Evolutionary conservation across 345 rosid species (phyloP), one percentile per base, ranked within the genome.

Genomic region (Arabis hirsuta): DNA sequence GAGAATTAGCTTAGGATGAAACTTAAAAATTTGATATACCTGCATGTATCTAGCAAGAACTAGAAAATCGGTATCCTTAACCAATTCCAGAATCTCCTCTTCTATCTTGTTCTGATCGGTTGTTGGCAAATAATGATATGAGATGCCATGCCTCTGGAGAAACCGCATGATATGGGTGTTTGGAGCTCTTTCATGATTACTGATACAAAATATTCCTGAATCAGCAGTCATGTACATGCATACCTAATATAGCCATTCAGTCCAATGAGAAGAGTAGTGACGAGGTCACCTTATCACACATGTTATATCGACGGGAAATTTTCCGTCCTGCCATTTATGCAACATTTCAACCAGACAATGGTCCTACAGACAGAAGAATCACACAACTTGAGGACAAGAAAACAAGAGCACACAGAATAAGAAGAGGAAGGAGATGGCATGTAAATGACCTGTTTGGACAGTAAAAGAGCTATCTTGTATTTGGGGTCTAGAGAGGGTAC

Each of bases 11-110:
- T 44, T 19, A 43, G 22, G 20, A 42, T 22, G 60, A 65, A 72
- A 19, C 66, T 65, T 32, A 46, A 45, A 44, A 77, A 57, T 36
- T 41, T 69, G 55, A 72, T 71, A 85, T 83, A 95, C 99, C 97
- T 95, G 99, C 97, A 95, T 95, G 79, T 95, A 95, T 82, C 97
- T 90, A 54, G 97, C 99, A 31, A 91, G 97, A 57, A 95, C 94
- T 65, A 95, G 55, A 74, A 95, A 95, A 78, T 95, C 96, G 6
- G 96, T 95, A 75, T 82, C 78, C 82, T 81, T 84, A 32, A 91
- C 91, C 86, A 95, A 79, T 48, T 83, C 90, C 83, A 91, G 73
- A 63, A 90, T 87, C 82, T 91, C 92, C 54, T 64, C 84, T 72
- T 91, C 99, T 77, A 88, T 83, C 69, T 87, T 76, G 59, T 84